Evolutionary conservation across 371 early-diverging fungal genomes (phyloP).

Genomic region (Umbelopsis sp.): DNA sequence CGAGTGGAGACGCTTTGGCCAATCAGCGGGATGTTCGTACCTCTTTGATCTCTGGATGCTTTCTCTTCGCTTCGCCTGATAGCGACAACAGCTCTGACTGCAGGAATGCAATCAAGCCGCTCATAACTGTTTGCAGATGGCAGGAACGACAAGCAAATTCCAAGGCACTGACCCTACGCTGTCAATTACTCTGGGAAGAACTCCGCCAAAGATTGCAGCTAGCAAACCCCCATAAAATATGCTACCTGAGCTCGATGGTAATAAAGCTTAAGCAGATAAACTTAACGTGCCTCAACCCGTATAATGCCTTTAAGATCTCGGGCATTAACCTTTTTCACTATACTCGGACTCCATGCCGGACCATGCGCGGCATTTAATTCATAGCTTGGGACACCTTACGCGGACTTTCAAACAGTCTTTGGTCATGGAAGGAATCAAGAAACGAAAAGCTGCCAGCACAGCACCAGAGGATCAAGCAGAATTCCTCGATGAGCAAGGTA

Average conservation of each 20-base stretch:
- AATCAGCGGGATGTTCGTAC: slow-evolving; percentile 44
- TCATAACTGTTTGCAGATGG: slow-evolving; percentile 39
- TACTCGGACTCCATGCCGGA: too few species aligned
- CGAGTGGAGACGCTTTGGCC: not conserved
- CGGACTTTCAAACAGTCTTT: slow-evolving; percentile 15
- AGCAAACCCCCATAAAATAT: not conserved
- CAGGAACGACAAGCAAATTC: slow-evolving; percentile 9
- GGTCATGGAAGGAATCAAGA: slow-evolving; percentile 15
- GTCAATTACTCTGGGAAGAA: not conserved
- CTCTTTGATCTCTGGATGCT: slow-evolving; percentile 96
- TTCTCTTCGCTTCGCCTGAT: slow-evolving; percentile 87
- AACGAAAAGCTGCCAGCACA: not conserved
- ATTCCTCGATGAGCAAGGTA: slow-evolving; percentile 17
- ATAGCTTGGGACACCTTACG: not conserved
- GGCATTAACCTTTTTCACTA: too few species aligned
- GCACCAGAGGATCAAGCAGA: slow-evolving; percentile 11
- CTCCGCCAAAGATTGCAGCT: not conserved
- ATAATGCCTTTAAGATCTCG: too few species aligned
- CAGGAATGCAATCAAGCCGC: slow-evolving; percentile 70
- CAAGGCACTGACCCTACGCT: slow-evolving; percentile 2
- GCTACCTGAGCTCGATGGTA: not conserved
- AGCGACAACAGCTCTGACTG: slow-evolving; percentile 86
- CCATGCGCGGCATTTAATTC: too few species aligned
- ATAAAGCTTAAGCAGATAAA: too few species aligned
- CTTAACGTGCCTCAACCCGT: too few species aligned